A percentile compares a stretch with the other conserved stretches of the same genome.
phyloP scores from a whole-genome alignment of 2,329 filamentous ascomycete species.

The Aureobasidium sp. region DNA sequence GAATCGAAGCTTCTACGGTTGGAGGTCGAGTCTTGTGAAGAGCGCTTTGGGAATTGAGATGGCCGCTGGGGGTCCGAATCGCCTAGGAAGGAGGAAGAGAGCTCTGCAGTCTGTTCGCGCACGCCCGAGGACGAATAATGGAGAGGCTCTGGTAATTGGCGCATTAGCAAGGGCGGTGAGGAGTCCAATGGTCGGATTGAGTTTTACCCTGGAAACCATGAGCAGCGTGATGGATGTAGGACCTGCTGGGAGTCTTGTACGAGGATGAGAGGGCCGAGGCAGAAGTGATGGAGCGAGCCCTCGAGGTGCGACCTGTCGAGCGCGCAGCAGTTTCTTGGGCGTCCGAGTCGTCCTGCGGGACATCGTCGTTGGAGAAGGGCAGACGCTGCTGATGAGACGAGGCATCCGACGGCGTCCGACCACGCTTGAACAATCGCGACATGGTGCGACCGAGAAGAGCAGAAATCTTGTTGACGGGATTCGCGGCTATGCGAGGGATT shows the following conservation, averaged over 20 bases:
- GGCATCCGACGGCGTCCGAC: slow-evolving; percentile 17
- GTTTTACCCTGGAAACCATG: slow-evolving; percentile 21
- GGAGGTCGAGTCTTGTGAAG: slow-evolving; percentile 8
- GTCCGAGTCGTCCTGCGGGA: slow-evolving; percentile 14
- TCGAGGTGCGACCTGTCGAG: slow-evolving; percentile 13
- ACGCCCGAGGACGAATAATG: slow-evolving; percentile 35
- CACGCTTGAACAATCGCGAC: slow-evolving; percentile 17
- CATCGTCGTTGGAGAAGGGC: slow-evolving; percentile 21
- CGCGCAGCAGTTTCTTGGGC: slow-evolving; percentile 11
- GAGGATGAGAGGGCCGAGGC: slow-evolving; percentile 25
- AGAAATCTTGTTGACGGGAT: not conserved
- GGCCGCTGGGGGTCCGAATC: slow-evolving; percentile 27
- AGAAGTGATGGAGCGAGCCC: slow-evolving; percentile 19
- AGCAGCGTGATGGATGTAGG: slow-evolving; percentile 29
- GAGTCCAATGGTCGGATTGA: not conserved
- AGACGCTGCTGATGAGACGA: slow-evolving; percentile 20
- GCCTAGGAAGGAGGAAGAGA: slow-evolving; percentile 32
- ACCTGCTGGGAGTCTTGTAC: slow-evolving; percentile 29
- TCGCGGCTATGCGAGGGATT: not conserved
- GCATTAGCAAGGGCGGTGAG: not conserved
- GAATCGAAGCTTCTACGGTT: slow-evolving; percentile 11
- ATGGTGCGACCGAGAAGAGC: slow-evolving; percentile 13
- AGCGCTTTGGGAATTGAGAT: not conserved
- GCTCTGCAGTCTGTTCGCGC: slow-evolving; percentile 32
- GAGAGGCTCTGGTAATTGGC: slow-evolving; percentile 36